Evolutionary conservation across 371 early-diverging fungal species (phyloP), one percentile per base, ranked within the genome.

Genomic region (Actinomucor elegans): DNA sequence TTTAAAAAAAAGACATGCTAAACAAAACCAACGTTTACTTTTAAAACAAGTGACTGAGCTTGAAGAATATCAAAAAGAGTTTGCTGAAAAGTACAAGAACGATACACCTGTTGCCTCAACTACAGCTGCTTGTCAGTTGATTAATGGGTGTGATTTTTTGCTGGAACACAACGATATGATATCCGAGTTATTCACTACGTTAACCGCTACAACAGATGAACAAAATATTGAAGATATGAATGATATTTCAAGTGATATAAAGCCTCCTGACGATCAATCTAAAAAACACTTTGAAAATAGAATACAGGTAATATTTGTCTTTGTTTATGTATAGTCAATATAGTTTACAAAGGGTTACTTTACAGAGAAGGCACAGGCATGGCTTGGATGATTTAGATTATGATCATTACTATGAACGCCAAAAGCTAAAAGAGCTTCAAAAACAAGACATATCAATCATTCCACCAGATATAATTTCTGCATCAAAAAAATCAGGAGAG

Each of bases 41-140:
- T 11, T 20, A 9, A 48, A 49, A 9, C 60, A 60, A 23, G 18
- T 44, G 23, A 14, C 23, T 12, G 55, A 60, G 26, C 45, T 60
- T 5, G 10, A 31, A 11, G 21, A 55, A 1, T 60, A 37, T 33
- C 55, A 43, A 28, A 26, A 32, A 4, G 23, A 37, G 14, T 60
- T 60, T 7, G 34, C 43, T 18, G 37, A 24, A 9, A 26, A 34
- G 5, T 31, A 32, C 9, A 29, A 49, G 21, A 20, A 54, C 4
- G 29, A 54, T 26, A 7, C 15, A 1, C 33, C 15, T 27, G 24
- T 28, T 2, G 27, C 35, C 8, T 32, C 49, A 5, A 12, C 35
- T n/a, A 7, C 31, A 5, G 38, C 28, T 12, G 37, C 32, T 3
- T 49, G 49, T 32, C 55, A 60, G 23, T 17, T 54, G 18, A 44